phyloP scores from a whole-genome alignment of 2,329 filamentous ascomycete species.

The Clonostachys sp. region DNA sequence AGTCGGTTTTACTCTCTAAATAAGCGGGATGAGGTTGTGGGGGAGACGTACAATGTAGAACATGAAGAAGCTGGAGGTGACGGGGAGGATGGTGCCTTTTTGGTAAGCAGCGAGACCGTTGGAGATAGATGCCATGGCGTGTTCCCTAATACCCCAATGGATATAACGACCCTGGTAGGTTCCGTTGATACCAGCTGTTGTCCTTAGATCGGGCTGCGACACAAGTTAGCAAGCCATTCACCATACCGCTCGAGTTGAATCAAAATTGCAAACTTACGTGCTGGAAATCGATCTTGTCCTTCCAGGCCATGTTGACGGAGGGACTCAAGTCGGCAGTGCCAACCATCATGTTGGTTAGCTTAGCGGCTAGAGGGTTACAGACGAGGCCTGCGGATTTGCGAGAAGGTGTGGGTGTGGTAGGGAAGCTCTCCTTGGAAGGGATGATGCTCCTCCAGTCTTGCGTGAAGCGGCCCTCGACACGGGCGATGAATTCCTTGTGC shows the following conservation, averaged over 20 bases:
- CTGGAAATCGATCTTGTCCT: constrained; percentile 45
- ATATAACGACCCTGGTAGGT: constrained; percentile 51
- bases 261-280: constrained; percentile 15
- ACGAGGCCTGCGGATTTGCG: constrained; percentile 42
- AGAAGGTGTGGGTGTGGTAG: constrained; percentile 39
- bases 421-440: constrained; percentile 34
- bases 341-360: constrained; percentile 43
- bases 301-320: constrained; percentile 52
- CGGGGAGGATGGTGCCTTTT: constrained; percentile 48
- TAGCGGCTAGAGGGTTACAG: constrained; percentile 45
- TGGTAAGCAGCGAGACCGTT: constrained; percentile 56
- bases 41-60: constrained; percentile 36
- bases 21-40: not conserved
- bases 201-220: constrained; percentile 25
- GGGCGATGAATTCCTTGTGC: constrained; percentile 38
- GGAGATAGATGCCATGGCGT: constrained; percentile 54
- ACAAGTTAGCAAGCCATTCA: too few species aligned
- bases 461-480: constrained; percentile 41
- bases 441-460: constrained; percentile 43
- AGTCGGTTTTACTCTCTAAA: not conserved
- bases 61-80: constrained; percentile 60
- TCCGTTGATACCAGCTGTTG: constrained; percentile 46
- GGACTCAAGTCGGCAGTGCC: constrained; percentile 48
- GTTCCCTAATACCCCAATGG: constrained; percentile 56
- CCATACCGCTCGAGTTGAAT: too few species aligned